A percentile compares a stretch with the other conserved stretches of the same genome.
These are phyloP conservation scores for Solanum ossicruentum DNA, from an alignment of 257 asterid genomes.

Conservation along the genomic window DNA sequence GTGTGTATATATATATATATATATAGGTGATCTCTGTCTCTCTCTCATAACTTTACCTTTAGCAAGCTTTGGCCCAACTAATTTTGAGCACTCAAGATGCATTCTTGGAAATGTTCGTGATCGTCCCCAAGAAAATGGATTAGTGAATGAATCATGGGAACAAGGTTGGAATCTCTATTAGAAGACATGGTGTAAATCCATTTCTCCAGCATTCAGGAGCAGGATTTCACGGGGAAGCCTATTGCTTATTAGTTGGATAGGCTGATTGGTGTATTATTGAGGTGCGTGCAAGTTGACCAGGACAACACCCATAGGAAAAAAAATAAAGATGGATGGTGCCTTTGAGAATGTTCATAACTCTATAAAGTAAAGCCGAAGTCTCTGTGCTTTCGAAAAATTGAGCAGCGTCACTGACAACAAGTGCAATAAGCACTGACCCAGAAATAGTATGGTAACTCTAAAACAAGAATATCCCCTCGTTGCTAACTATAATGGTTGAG, in stretches of 20 bases:
- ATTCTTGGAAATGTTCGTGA: neutral
- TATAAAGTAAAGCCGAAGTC: slow-evolving; percentile 42
- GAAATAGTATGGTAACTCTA: slow-evolving; percentile 73
- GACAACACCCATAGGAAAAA: neutral
- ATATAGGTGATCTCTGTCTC: too few species aligned
- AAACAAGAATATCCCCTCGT: slow-evolving; percentile 60
- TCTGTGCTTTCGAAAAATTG: slow-evolving; percentile 42
- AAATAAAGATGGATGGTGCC: slow-evolving; percentile 20
- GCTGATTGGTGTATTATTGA: neutral
- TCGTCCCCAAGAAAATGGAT: neutral
- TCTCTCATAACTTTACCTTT: neutral
- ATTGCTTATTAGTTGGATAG: too few species aligned
- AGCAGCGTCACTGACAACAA: slow-evolving; percentile 82
- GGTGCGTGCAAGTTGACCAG: neutral
- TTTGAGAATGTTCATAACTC: slow-evolving; percentile 50
- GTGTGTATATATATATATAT: too few species aligned
- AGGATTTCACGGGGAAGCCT: neutral
- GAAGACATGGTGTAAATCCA: neutral
- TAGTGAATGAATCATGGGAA: neutral
- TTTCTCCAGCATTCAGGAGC: neutral
- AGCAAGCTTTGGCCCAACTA: neutral
- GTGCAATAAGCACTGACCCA: slow-evolving; percentile 69
- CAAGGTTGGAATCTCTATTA: neutral
- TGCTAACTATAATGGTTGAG: slow-evolving; percentile 35
- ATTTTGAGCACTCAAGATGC: neutral